Conservation (phyloP, 768 basidiomycete genomes). For the Pleurotus citrinopileatus region DNA sequence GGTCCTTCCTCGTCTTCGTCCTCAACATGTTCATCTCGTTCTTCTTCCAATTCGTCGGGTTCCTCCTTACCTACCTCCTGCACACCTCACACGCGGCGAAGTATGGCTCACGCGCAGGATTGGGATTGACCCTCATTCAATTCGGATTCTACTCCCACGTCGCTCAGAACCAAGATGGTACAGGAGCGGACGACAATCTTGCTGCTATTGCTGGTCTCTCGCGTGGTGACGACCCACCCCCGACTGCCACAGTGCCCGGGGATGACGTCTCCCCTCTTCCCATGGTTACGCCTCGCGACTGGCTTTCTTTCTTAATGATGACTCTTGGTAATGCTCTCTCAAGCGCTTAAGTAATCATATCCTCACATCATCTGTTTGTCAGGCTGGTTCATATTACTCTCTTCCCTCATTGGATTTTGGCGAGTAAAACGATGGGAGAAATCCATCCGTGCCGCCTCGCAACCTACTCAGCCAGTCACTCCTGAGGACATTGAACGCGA, state of each 20-base stretch:
- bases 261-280: constrained; percentile 24
- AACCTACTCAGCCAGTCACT: constrained; percentile 27
- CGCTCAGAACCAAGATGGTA: constrained; percentile 24
- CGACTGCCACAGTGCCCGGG: constrained; percentile 19
- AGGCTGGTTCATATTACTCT: constrained; percentile 92
- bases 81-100: constrained; percentile 92
- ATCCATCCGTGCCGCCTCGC: constrained; percentile 50
- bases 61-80: constrained; percentile 89
- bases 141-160: constrained; percentile 76
- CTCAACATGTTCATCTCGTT: constrained; percentile 83
- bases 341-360: background rate
- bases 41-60: constrained; percentile 97
- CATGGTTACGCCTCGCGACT: constrained; percentile 65
- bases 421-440: constrained; percentile 84
- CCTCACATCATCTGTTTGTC: background rate
- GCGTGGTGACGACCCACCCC: constrained; percentile 17
- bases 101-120: constrained; percentile 88
- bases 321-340: constrained; percentile 57
- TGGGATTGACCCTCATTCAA: constrained; percentile 95
- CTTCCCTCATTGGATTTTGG: constrained; percentile 79
- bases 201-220: constrained; percentile 7
- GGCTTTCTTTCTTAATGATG: constrained; percentile 92
- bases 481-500: constrained; percentile 52
- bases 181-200: constrained; percentile 10
- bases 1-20: constrained; percentile 69